Base-by-base conservation (phyloP, 768 basidiomycete species). In the Kwoniella bestiolae region DNA sequence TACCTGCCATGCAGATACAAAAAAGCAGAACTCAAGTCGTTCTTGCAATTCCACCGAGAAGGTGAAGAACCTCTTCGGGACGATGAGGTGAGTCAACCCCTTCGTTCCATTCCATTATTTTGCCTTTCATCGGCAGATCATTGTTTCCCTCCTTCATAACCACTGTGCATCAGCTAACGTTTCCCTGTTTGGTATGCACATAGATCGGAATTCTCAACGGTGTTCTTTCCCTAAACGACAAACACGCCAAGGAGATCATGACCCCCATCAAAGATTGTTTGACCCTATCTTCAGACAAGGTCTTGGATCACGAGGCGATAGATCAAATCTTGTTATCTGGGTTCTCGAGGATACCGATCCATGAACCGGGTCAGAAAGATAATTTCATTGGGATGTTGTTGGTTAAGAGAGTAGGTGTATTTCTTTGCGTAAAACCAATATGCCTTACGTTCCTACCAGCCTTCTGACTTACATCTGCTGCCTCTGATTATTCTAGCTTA, bases 261-360 rank as follows among this genome's bases (percentile, higher is more conserved):
- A 92, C 91, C 0, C 88, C 88, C 1, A 86, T 92, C 78, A 84
- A 85, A 75, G 90, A 89, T 52, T 72, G 79, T 56, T 58, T 94
- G 31, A 89, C 90, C 0, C 84, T 98, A 2, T 86, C 88, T 60
- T 80, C 87, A 2, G 91, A 96, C 75, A 86, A 87, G 1, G 84
- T 93, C 25, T 82, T 97, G 49, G 89, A 96, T 78, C 88, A 92
- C 70, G 83, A 85, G 1, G 86, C 86, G 1, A 88, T 98, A 18
- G 92, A 94, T 75, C 84, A 78, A 60, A 83, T 83, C 63, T 68
- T 83, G n/a, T 68, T 80, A 5, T 82, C 78, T 68, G 94, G 94
- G 0, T 96, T 95, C 78, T 94, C 93, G 1, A 88, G 94, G 21
- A 91, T 98, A 74, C 94, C 94, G 0, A 86, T 98, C 0, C 91